Percentiles rank a stretch among this genome's conserved stretches.
Evolutionary conservation across 768 basidiomycete species (phyloP).

Genomic region (Pleurotus citrinopileatus): DNA sequence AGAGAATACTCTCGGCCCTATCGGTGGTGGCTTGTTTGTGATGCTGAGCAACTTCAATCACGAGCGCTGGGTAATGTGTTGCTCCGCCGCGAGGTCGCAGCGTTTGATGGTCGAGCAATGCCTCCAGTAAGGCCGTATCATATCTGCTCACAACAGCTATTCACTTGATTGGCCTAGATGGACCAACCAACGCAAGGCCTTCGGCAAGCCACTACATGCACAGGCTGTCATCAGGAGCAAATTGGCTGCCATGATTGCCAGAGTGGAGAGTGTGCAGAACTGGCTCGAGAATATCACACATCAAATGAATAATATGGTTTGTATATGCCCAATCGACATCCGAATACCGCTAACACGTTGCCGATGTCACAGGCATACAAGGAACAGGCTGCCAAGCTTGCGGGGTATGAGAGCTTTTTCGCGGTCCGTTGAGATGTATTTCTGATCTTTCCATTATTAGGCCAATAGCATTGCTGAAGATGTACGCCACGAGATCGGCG

Average conservation of each 20-base stretch:
- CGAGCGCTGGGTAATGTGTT: constrained; percentile 91
- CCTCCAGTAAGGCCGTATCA: constrained; percentile 44
- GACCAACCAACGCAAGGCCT: constrained; percentile 84
- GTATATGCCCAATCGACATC: not conserved
- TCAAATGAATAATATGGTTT: constrained; percentile 85
- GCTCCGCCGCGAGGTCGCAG: constrained; percentile 65
- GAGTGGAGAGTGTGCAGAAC: constrained; percentile 64
- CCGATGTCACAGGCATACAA: constrained; percentile 52
- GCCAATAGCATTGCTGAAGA: constrained; percentile 71
- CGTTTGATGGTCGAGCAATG: constrained; percentile 53
- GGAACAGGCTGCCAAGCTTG: constrained; percentile 71
- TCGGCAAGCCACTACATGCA: constrained; percentile 81
- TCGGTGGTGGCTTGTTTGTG: constrained; percentile 44
- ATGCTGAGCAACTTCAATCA: constrained; percentile 86
- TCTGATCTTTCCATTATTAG: constrained; percentile 26
- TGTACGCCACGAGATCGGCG: constrained; percentile 58
- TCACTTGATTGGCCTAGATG: constrained; percentile 46
- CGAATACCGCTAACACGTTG: not conserved
- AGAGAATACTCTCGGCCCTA: constrained; percentile 79
- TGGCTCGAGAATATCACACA: constrained; percentile 85
- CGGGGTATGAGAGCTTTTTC: constrained; percentile 46
- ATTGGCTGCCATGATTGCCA: constrained; percentile 75
- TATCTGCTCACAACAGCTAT: too few species aligned
- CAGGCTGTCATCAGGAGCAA: constrained; percentile 89
- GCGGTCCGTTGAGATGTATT: not conserved